A percentile compares a stretch with the other conserved stretches of the same genome.
These are phyloP conservation scores for Lentinula novae-zelandiae DNA, from an alignment of 1,284 basidiomycete species.

Conservation along the genomic window DNA sequence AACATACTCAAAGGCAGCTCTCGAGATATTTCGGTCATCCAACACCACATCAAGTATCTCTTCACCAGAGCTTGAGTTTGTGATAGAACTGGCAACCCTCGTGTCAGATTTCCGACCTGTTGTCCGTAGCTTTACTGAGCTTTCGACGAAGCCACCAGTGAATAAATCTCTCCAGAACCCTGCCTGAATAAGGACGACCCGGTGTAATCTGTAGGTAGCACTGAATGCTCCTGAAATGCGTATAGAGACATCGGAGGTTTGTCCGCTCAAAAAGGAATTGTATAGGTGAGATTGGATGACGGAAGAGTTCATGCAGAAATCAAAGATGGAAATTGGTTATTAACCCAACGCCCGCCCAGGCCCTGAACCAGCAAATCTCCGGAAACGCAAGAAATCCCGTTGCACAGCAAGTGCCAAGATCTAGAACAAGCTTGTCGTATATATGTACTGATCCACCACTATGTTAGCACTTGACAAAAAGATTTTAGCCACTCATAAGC, in stretches of 20 bases:
- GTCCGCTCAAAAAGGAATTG: constrained; percentile 63
- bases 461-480: too few relatives aligned
- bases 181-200: constrained; percentile 79
- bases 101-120: constrained; percentile 8
- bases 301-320: neutral
- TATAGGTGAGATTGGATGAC: constrained; percentile 74
- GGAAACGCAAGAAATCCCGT: too few relatives aligned
- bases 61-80: constrained; percentile 17
- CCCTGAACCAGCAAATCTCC: too few relatives aligned
- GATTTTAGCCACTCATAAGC: too few relatives aligned
- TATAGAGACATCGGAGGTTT: constrained; percentile 75
- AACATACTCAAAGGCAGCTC: constrained; percentile 48
- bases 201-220: constrained; percentile 75
- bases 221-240: constrained; percentile 69
- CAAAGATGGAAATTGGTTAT: neutral
- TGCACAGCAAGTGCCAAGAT: neutral
- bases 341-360: too few relatives aligned
- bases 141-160: constrained; percentile 77
- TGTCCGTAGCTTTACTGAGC: constrained; percentile 19
- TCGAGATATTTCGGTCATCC: constrained; percentile 83
- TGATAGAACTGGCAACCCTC: neutral
- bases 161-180: constrained; percentile 89
- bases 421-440: neutral
- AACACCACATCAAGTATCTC: constrained; percentile 65
- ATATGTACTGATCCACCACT: too few relatives aligned